phyloP scores from a whole-genome alignment of 2,329 filamentous ascomycete genomes.

The Aspergillus fischeri region DNA sequence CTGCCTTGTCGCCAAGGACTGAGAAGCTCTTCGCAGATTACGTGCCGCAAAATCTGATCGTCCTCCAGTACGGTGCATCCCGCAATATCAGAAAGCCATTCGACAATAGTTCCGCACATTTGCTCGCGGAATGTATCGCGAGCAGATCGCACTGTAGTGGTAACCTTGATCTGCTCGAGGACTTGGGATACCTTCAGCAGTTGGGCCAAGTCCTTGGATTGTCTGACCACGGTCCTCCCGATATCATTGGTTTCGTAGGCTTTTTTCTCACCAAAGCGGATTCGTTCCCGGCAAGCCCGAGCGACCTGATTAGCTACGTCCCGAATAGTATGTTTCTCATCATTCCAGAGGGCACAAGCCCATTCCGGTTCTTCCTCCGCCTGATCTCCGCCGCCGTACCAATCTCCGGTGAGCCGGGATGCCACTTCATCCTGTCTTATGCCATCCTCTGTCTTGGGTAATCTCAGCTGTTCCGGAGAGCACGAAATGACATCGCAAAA shows the following conservation, averaged over 20 bases:
- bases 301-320: conserved; percentile 90
- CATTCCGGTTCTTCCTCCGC: conserved; percentile 67
- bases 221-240: conserved; percentile 79
- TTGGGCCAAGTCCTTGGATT: conserved; percentile 65
- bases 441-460: conserved; percentile 75
- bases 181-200: conserved; percentile 76
- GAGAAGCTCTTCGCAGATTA: conserved; percentile 88
- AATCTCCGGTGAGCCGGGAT: conserved; percentile 71
- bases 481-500: conserved; percentile 98
- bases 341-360: conserved; percentile 89
- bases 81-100: conserved; percentile 91
- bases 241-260: conserved; percentile 87
- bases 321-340: conserved; percentile 93
- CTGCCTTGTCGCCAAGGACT: conserved; percentile 85
- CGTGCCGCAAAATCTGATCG: conserved; percentile 69
- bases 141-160: conserved; percentile 87
- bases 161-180: conserved; percentile 93
- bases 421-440: conserved; percentile 76
- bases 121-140: conserved; percentile 95
- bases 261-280: conserved; percentile 64
- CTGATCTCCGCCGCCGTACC: conserved; percentile 64
- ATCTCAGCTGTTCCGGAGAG: conserved; percentile 87
- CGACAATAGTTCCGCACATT: conserved; percentile 97
- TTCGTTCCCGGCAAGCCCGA: conserved; percentile 73
- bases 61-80: conserved; percentile 82